Base-by-base conservation (phyloP, 495 filamentous ascomycete genomes). In the Tuber brumale region DNA sequence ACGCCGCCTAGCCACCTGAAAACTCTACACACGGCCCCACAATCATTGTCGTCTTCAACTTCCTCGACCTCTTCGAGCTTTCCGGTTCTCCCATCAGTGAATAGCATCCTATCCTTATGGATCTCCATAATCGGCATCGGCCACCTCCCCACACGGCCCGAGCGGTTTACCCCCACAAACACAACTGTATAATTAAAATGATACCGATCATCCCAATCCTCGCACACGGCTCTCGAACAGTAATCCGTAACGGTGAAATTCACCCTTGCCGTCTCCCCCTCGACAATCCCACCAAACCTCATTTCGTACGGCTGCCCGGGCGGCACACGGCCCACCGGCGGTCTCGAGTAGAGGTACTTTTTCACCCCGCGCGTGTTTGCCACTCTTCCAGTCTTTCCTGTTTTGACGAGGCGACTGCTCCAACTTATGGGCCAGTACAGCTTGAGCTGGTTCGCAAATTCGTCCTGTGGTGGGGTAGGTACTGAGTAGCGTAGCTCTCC, bases 281-380 rank as follows among this genome's bases (percentile, higher is more conserved):
- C 57, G 57, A 66, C 57, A 35, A 66, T 35, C 27, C 57, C 57
- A 66, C 31, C 57, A 35, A 66, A 35, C 27, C 14, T 66, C 57
- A 66, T 66, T 66, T 66, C 57, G 14, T 66, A 66, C 31, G 57
- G 57, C 14, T 66, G 57, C 27, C 3, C 57, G 14, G 57, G 27
- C 57, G 57, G 57, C 57, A 19, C 57, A 66, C 57, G 57, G 14
- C 57, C 57, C 27, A 19, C 57, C 27, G 57, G 57, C 27, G 57
- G 57, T 66, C 57, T 66, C 27, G 57, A 66, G 57, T 66, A 66
- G 27, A 66, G 57, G 57, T 66, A 66, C 57, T 66, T 66, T 66
- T 66, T 4, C 27, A 66, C 57, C 57, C 57, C 57, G 57, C 57
- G 57, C 27, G 57, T 66, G 57, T 66, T 66, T 35, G 57, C 57